Evolutionary conservation across 768 basidiomycete species (phyloP).

Genomic region (Amanita muscaria): DNA sequence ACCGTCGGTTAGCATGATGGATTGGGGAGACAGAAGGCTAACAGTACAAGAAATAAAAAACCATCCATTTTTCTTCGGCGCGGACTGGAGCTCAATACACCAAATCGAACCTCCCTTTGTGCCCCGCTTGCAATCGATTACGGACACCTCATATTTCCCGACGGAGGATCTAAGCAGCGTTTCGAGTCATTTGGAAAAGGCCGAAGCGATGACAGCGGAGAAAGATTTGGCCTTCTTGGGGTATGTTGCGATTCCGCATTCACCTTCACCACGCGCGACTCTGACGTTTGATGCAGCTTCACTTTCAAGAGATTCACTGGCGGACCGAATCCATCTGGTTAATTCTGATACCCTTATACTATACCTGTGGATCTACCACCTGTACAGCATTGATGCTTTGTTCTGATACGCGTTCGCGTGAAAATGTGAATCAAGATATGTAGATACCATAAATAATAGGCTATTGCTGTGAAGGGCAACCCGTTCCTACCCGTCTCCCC

Average conservation of each 20-base stretch:
- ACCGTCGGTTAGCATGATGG: slow-evolving; percentile 62
- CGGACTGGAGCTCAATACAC: slow-evolving; percentile 87
- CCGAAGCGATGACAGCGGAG: slow-evolving; percentile 55
- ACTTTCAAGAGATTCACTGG: slow-evolving; percentile 73
- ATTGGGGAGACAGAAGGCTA: slow-evolving; percentile 67
- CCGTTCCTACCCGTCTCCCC: too few relatives aligned
- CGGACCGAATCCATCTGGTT: slow-evolving; percentile 18
- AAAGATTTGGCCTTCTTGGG: slow-evolving; percentile 63
- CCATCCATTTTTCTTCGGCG: slow-evolving; percentile 92
- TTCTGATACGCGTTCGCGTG: slow-evolving; percentile 12
- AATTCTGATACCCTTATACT: slow-evolving; percentile 1
- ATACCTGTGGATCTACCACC: slow-evolving; percentile 6
- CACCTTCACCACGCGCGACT: not conserved
- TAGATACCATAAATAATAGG: too few relatives aligned
- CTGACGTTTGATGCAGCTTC: slow-evolving; percentile 38
- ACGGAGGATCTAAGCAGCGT: slow-evolving; percentile 82
- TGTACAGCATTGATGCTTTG: slow-evolving; percentile 1
- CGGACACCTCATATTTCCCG: slow-evolving; percentile 95
- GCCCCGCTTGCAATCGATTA: slow-evolving; percentile 83
- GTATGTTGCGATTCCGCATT: slow-evolving; percentile 31
- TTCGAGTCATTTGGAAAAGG: slow-evolving; percentile 48
- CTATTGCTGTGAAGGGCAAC: too few relatives aligned
- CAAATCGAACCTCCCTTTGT: slow-evolving; percentile 96
- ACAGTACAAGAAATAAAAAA: slow-evolving; percentile 81
- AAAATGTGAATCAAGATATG: slow-evolving; percentile 38